Base-by-base conservation (phyloP, 768 basidiomycete genomes). In the Rhodotorula kratochvilovae region DNA sequence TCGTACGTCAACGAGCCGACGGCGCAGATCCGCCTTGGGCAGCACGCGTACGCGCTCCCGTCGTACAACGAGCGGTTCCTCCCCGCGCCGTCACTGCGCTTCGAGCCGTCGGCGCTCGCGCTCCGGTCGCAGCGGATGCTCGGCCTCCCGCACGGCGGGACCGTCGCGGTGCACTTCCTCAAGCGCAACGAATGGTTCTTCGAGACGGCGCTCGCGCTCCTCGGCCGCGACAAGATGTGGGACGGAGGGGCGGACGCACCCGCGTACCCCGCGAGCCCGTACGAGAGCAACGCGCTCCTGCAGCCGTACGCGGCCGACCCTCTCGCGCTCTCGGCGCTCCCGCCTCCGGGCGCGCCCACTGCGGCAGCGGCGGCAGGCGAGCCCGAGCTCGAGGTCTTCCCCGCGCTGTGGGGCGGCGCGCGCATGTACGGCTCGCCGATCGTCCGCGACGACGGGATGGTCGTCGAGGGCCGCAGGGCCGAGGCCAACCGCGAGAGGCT, bases 141-240 rank as follows among this genome's bases (percentile, higher is more conserved):
- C 45, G 80, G 64, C 77, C 80, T 42, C 36, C 76, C 39, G 46
- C 79, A 70, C 16, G 95, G 95, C 7, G 96, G 95, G 11, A 99
- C 95, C 5, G 85, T 94, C 57, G 90, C 92, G 31, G 92, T 99
- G 62, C 95, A 99, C 82, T 97, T 91, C 79, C 89, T 99, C 84
- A 99, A 97, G 87, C 89, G 91, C 80, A 87, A 91, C 74, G 89
- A 90, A 82, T 99, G 95, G 95, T 97, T 90, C 81, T 80, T 93
- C 75, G 95, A 99, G 82, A 91, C 94, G 11, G 91, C 92, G 19
- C 81, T 92, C 19, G 92, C 92, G 27, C 83, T 99, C 35, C 83
- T 97, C 39, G 91, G 77, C 3, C 57, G 77, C 12, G 73, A 77
- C 11, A 70, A 66, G 42, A 75, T 74, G 73, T 78, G 78, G 78